A percentile compares a stretch with the other conserved stretches of the same genome.
Evolutionary conservation across 208 protist species (phyloP).

Genomic region (Leishmania lainsoni): DNA sequence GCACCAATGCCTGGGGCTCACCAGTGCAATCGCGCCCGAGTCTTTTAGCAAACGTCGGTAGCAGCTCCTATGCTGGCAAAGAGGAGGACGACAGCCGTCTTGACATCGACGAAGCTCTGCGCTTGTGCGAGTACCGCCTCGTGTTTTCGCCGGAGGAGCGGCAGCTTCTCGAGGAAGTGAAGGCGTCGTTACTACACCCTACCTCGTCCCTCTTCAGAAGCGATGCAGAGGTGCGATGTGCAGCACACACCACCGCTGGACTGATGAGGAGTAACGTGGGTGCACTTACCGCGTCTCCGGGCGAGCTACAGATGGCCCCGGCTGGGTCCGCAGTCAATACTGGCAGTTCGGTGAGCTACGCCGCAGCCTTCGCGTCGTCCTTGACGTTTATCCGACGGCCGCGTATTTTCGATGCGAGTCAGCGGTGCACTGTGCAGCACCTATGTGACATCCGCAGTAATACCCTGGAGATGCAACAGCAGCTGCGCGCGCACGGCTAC

Average conservation of each 20-base stretch:
- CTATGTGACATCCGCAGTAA: slow-evolving; percentile 10
- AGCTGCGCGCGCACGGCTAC: slow-evolving; percentile 24
- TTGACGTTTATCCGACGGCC: slow-evolving; percentile 19
- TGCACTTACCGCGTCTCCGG: neutral
- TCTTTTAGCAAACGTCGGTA: neutral
- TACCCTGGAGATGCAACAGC: slow-evolving; percentile 4
- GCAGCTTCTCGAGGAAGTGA: slow-evolving; percentile 31
- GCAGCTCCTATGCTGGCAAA: neutral
- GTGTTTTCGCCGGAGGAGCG: slow-evolving; percentile 54
- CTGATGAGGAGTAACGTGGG: neutral
- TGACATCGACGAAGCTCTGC: slow-evolving; percentile 25
- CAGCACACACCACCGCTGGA: neutral
- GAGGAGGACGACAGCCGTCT: neutral
- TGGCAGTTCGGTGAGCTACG: neutral
- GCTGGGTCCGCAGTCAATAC: neutral
- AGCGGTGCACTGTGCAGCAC: slow-evolving; percentile 8
- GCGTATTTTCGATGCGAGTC: neutral
- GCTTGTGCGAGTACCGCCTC: slow-evolving; percentile 36
- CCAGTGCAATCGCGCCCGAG: too few relatives aligned
- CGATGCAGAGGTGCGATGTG: neutral
- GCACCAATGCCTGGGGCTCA: neutral
- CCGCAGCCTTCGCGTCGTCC: slow-evolving; percentile 14
- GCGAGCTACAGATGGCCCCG: neutral
- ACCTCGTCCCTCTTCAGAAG: neutral
- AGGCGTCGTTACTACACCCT: neutral